phyloP scores from a whole-genome alignment of 176 grass and related monocot species.

The Oropetium thomaeum region DNA sequence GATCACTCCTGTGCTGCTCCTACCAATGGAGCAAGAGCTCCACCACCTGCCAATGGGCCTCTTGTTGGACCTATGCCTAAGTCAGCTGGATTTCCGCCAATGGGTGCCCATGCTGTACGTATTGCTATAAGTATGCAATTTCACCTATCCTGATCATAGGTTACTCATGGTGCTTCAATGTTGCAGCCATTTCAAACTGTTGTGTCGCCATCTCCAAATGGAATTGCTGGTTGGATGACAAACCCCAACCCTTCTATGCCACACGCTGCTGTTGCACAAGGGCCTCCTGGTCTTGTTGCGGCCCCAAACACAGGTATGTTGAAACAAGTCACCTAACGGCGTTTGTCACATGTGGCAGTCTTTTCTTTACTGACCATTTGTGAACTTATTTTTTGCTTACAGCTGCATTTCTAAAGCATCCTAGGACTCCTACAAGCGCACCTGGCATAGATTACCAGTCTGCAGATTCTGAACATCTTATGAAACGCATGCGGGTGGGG shows the following conservation, averaged over 20 bases:
- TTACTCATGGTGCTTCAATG: constrained; percentile 24
- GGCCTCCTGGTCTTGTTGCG: constrained; percentile 76
- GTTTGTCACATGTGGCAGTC: neutral
- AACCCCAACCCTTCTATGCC: constrained; percentile 84
- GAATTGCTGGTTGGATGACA: constrained; percentile 99
- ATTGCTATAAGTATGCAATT: neutral
- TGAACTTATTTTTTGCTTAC: constrained; percentile 29
- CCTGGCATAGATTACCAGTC: constrained; percentile 93
- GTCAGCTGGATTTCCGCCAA: constrained; percentile 85
- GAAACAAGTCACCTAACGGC: constrained; percentile 25
- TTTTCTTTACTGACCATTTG: constrained; percentile 13
- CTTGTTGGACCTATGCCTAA: constrained; percentile 94
- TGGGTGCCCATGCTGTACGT: constrained; percentile 87
- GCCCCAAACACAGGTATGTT: constrained; percentile 78
- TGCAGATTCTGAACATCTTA: constrained; percentile 97
- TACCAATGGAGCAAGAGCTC: constrained; percentile 83
- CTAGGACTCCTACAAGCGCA: constrained; percentile 76
- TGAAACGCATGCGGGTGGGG: constrained; percentile 95
- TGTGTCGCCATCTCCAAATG: constrained; percentile 89
- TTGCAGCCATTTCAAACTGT: constrained; percentile 93
- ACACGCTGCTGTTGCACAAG: constrained; percentile 79
- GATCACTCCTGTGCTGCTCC: constrained; percentile 94
- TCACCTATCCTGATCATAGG: neutral
- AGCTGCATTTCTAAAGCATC: constrained; percentile 97
- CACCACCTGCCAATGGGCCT: constrained; percentile 75